A percentile compares a stretch with the other conserved stretches of the same genome.
Conservation (phyloP, 768 basidiomycete genomes). For the Cystofilobasidium bisporidii region DNA sequence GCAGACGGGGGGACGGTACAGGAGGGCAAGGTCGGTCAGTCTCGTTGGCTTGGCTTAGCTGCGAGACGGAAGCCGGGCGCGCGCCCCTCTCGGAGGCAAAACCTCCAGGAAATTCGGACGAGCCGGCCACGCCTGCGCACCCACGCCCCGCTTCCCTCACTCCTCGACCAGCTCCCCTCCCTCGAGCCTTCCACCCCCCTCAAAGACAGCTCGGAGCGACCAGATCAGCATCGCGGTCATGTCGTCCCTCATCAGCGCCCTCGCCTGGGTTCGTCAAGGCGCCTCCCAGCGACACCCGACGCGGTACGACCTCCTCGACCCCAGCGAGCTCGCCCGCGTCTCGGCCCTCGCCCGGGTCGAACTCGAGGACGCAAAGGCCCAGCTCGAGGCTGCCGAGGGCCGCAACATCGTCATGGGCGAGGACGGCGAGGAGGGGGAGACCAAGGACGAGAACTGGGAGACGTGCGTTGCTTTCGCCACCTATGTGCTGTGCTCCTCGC, state of each 20-base stretch:
- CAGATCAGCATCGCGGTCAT: neutral
- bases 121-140: too few species aligned
- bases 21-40: too few species aligned
- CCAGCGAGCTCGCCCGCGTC: conserved; percentile 78
- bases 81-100: too few species aligned
- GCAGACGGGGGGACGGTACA: too few species aligned
- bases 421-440: conserved; percentile 49
- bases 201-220: too few species aligned
- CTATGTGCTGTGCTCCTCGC: conserved; percentile 11
- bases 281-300: conserved; percentile 61
- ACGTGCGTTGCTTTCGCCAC: conserved; percentile 74
- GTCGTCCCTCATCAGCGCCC: conserved; percentile 26
- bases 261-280: conserved; percentile 65
- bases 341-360: conserved; percentile 76
- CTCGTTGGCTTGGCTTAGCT: too few species aligned
- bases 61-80: too few species aligned
- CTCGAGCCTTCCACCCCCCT: too few species aligned
- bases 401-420: conserved; percentile 59
- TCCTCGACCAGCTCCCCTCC: neutral
- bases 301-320: conserved; percentile 75
- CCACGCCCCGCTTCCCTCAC: too few species aligned
- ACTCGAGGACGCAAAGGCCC: conserved; percentile 77
- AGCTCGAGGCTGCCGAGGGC: conserved; percentile 65
- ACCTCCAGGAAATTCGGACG: too few species aligned
- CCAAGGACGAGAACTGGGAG: conserved; percentile 57